Conservation (phyloP, 768 basidiomycete genomes). For the Boletus rubroflammeus region DNA sequence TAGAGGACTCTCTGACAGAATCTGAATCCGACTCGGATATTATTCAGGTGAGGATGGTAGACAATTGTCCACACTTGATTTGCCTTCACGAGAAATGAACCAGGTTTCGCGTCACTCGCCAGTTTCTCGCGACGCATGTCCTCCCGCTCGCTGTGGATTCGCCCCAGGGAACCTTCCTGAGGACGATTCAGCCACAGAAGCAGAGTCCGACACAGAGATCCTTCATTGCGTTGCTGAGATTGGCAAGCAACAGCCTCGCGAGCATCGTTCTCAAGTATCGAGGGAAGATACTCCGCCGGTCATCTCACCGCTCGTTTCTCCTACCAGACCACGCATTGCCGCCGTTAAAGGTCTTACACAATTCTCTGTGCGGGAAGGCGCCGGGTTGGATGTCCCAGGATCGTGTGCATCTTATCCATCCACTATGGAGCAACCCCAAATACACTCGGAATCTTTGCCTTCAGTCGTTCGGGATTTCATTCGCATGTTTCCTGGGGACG, state of each 20-base stretch:
- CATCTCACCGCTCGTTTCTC: slow-evolving; percentile 30
- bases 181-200: slow-evolving; percentile 31
- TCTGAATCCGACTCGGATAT: slow-evolving; percentile 26
- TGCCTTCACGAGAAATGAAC: background rate
- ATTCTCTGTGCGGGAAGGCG: slow-evolving; percentile 7
- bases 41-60: slow-evolving; percentile 7
- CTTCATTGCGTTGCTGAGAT: slow-evolving; percentile 19
- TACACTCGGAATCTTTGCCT: slow-evolving; percentile 19
- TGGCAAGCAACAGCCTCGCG: slow-evolving; percentile 2
- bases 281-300: slow-evolving; percentile 6
- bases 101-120: background rate
- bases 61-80: background rate
- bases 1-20: slow-evolving; percentile 32
- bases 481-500: slow-evolving; percentile 33
- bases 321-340: slow-evolving; percentile 16
- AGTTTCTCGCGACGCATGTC: background rate
- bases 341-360: background rate
- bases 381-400: slow-evolving; percentile 1
- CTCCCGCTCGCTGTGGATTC: background rate
- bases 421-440: background rate
- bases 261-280: background rate
- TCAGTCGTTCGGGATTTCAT: slow-evolving; percentile 31
- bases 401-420: background rate
- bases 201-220: slow-evolving; percentile 33
- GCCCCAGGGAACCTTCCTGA: background rate